Percentiles rank a stretch among this genome's conserved stretches.
These are phyloP conservation scores for Beauveria pseudobassiana DNA, from an alignment of 2,329 filamentous ascomycete species.

Conservation along the genomic window DNA sequence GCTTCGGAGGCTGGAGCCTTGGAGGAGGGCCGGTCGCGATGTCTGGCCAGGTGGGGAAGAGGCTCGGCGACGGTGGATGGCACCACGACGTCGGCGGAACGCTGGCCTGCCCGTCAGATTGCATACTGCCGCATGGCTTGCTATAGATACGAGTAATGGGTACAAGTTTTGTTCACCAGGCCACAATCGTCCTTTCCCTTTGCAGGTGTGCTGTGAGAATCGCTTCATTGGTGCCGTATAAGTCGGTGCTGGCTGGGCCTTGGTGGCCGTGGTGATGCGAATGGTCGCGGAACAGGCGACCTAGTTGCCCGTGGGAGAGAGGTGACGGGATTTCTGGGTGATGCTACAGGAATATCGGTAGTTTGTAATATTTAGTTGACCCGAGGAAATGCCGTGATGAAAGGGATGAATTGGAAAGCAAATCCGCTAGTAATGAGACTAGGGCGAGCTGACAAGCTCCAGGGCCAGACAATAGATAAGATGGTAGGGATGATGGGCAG, in stretches of 20 bases:
- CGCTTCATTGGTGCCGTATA: background rate
- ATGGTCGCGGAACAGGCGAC: too few species aligned
- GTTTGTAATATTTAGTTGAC: too few species aligned
- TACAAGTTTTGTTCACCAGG: background rate
- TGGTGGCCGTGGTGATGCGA: too few species aligned
- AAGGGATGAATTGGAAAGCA: background rate
- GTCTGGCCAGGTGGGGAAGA: constrained; percentile 5
- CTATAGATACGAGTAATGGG: background rate
- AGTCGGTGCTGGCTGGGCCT: background rate
- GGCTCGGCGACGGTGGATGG: background rate
- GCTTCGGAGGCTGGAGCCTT: background rate
- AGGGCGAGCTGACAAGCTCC: background rate
- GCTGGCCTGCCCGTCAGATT: background rate
- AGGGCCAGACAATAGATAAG: background rate
- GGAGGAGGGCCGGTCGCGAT: background rate
- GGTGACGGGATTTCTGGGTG: too few species aligned
- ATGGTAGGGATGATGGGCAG: too few species aligned
- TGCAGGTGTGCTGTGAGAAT: background rate
- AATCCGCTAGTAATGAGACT: background rate
- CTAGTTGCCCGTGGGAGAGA: too few species aligned
- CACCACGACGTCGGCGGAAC: background rate
- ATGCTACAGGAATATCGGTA: too few species aligned
- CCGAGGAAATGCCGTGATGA: too few species aligned
- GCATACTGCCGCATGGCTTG: background rate
- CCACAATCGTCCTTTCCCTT: background rate